Evolutionary conservation across 2,329 filamentous ascomycete species (phyloP), one percentile per base, ranked within the genome.

Genomic region (Rhynchosporium secalis): DNA sequence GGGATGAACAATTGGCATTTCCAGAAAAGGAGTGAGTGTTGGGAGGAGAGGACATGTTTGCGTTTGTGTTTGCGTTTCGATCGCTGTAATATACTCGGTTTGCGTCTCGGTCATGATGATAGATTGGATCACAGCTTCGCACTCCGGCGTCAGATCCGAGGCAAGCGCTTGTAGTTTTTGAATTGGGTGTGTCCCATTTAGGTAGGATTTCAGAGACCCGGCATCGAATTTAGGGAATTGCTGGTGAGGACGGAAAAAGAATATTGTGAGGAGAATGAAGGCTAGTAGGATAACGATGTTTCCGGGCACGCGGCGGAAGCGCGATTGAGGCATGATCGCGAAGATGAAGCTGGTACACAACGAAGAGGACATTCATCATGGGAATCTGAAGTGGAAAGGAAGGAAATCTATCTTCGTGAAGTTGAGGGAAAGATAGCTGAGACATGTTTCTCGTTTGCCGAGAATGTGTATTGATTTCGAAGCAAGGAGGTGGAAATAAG

Each of bases 171-270:
- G 54, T n/a, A 40, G 41, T 33, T 28, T 40, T 29, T 41, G 49
- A 29, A 56, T 36, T 13, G 51, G 26, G 9, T 57, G 43, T 26
- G 38, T 57, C 36, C 45, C 26, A 29, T 61, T 61, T 28, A 61
- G 45, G n/a, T 61, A 61, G 6, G 20, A 36, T 7, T 31, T 20
- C 6, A 61, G 33, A 8, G 43, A 31, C 15, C 13, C 9, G 2
- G 33, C 13, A 31, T 61, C 46, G 28, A 61, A 41, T 13, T 57
- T 31, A 6, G 59, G 45, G 13, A 61, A 56, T 28, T 26, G 54
- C 8, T 56, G 38, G 1, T 5, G 1, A n/a, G 54, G 54, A 10
- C 36, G 54, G 13, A 28, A 55, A 26, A 15, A 45, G 20, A 38
- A 56, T n/a, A 56, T 3, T 5, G 41, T 6, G 41, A 31, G 7